These are phyloP conservation scores for Solanum appendiculatum DNA, from an alignment of 257 asterid genomes.

Conservation along the genomic window DNA sequence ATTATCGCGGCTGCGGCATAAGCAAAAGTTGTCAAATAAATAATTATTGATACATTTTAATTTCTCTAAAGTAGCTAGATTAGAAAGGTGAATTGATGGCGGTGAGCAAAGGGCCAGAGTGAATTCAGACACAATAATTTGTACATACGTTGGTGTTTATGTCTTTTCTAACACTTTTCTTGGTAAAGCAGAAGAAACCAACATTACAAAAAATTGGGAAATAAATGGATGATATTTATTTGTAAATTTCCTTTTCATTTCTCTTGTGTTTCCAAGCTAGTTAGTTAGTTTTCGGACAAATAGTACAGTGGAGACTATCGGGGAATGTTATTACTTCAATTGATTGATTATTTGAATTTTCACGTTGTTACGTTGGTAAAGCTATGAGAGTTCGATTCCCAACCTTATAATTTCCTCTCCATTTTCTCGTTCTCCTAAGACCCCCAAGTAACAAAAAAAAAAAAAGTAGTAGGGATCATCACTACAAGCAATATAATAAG, in stretches of 20 bases:
- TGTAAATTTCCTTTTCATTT: background rate
- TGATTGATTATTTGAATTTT: background rate
- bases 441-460: background rate
- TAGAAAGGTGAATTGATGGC: background rate
- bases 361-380: rapidly evolving
- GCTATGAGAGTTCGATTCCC: too few species aligned
- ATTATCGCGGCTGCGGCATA: background rate
- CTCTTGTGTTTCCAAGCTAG: background rate
- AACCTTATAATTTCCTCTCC: too few species aligned
- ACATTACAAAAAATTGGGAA: background rate
- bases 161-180: background rate
- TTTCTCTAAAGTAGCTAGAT: background rate
- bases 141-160: background rate
- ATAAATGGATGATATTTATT: background rate
- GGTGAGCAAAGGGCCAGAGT: too few species aligned
- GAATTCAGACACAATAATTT: background rate
- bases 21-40: background rate
- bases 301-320: background rate
- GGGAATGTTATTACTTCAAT: background rate
- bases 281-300: too few species aligned
- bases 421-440: too few species aligned
- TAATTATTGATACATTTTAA: background rate
- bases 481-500: background rate
- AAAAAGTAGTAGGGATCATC: background rate
- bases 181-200: background rate